Evolutionary conservation across 805 yeast species (phyloP), one percentile per base, ranked within the genome.

Genomic region (Candida patagonica): DNA sequence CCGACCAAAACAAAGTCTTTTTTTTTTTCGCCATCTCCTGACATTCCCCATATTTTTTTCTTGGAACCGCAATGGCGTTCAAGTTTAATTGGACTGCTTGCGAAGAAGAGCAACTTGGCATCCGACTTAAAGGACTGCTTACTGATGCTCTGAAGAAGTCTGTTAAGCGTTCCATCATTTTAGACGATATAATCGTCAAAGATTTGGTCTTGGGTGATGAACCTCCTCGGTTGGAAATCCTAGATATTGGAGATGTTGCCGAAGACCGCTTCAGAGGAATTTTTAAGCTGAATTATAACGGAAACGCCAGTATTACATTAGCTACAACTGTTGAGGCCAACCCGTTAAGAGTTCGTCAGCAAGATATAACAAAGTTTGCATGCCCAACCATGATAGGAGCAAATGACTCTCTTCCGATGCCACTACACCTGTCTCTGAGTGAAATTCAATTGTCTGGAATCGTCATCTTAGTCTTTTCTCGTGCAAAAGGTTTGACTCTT

Each of bases 281-380:
- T n/a, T 83, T 83, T 66, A 78, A 78, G 48, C 69, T 83, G 48
- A 76, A 74, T 47, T 83, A 84, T 56, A 63, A 66, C 29, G 94
- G 94, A 2, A 86, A 83, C 56, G 83, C 87, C 19, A 71, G 71
- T 42, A 67, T 83, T 33, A 76, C 83, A 1, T 65, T 83, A 39
- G 75, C 74, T 41, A 83, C 94, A 0, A 74, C 74, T 36, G 83
- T 83, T 9, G 84, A 83, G 55, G 89, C 88, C 0, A 85, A 85
- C 58, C 81, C 92, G 5, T 64, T 86, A 40, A 78, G 79, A 44
- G 82, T 83, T 22, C 78, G 81, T 56, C 42, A 56, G 8, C 61
- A 58, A 31, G 52, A 58, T 21, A 52, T 60, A 4, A 66, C 71
- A 29, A 60, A 66, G 25, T 86, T 84, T 54, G 71, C 78, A 5